Base-by-base conservation (phyloP, 495 filamentous ascomycete genomes). In the Aspergillus cavernicola region DNA sequence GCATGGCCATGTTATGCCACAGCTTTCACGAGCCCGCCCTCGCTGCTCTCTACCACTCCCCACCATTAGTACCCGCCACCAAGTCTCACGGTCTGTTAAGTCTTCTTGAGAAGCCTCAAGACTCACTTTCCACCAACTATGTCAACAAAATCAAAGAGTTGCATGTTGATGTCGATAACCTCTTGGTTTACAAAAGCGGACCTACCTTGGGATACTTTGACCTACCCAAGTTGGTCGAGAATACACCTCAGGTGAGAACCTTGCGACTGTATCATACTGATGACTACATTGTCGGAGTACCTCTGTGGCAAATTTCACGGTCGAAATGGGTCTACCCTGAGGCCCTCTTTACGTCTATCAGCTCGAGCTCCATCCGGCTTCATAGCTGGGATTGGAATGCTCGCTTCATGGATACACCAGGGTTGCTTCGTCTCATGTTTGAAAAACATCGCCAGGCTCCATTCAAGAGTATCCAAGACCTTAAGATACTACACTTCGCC, bases 341-440 rank as follows among this genome's bases (percentile, higher is more conserved):
- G 4, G 53, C 65, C 1, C 59, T 95, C 0, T 84, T 92, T 52
- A 58, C 77, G 0, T 72, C 79, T 1, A 69, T 90, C 26, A 64
- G 70, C 6, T 48, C 70, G 18, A 69, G 62, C 31, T 68, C 72
- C 6, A 66, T 77, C 10, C 63, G 63, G 31, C 79, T 95, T 24
- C 74, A 70, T 26, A 82, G 77, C 47, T 96, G 88, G 87, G 83
- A 82, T 28, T 95, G 91, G 90, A 92, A 87, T 58, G 68, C 79
- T 29, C 78, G 83, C n/a, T 73, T 87, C 39, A 75, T 79, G 54
- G 74, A 79, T 8, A 68, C 73, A 1, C 64, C 64, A n/a, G 56
- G 71, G 24, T 62, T 79, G 33, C 62, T 86, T 10, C 64, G 70
- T 0, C 66, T 74, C 10, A 79, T 91, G 61, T 57, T 70, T 9